Base-by-base conservation (phyloP, 78 protist species). In the Dictyostelium intermedium region DNA sequence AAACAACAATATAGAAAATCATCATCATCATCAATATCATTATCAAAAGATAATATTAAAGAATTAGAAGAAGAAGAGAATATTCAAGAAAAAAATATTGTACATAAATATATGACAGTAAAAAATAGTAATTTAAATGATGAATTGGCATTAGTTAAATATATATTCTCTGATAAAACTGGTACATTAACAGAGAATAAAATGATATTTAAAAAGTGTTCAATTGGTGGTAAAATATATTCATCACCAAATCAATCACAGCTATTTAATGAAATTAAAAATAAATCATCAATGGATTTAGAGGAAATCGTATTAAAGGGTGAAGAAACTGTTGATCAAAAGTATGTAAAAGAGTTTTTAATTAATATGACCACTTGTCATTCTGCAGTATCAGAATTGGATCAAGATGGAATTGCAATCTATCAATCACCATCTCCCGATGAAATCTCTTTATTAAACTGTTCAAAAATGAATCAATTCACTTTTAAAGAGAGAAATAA, bases 171-270 rank as follows among this genome's bases (percentile, higher is more conserved):
- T 2, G 97, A 96, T 53, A 96, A 96, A 82, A 96, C 97, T 9
- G 97, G 97, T 27, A 96, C 97, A 53, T 87, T 96, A 3, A 96
- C 97, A 11, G 91, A 94, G 56, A 96, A 96, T n/a, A 89, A 87
- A 35, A 96, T 96, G 97, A 81, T 83, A 6, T 87, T 96, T 60
- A 23, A 47, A 10, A 70, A 69, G 23, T 91, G 97, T 63, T 70
- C 95, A 30, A 83, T 95, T 14, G 47, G 53, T 53, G 94, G 94
- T 30, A 69, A 25, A 63, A 13, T 83, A 6, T 37, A 47, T 56
- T 27, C 18, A 32, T 74, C 56, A 41, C 53, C 85, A 61, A 87
- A 73, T 47, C 16, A 39, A 8, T 63, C 39, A 6, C 25, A 41
- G 25, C 10, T 84, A 3, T n/a, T 23, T 3, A 66, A 83, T 47